Evolutionary conservation across 805 yeast genomes (phyloP).

Genomic region (Ogataea minuta): DNA sequence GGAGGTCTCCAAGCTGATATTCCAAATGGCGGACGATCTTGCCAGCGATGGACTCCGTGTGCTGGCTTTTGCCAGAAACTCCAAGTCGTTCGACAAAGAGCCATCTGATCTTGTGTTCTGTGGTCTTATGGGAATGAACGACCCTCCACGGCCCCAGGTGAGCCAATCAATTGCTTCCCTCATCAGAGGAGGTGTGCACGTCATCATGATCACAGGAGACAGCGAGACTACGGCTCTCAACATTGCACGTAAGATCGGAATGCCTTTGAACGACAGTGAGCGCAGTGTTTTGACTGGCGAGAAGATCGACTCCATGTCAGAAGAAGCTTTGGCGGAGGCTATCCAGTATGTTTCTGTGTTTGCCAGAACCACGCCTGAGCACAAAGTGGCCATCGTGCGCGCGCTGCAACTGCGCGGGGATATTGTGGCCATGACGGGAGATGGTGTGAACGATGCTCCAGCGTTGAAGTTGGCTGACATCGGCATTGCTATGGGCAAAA

Average conservation of each 20-base stretch:
- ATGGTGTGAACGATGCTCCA: slow-evolving; percentile 99
- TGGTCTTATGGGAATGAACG: slow-evolving; percentile 94
- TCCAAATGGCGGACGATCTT: slow-evolving; percentile 56
- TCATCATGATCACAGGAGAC: slow-evolving; percentile 98
- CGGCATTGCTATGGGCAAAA: slow-evolving; percentile 90
- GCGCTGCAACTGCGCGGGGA: slow-evolving; percentile 90
- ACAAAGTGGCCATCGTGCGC: slow-evolving; percentile 83
- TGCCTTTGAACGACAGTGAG: slow-evolving; percentile 64
- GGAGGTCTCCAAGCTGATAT: slow-evolving; percentile 45
- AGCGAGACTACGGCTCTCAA: slow-evolving; percentile 81
- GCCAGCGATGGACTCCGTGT: slow-evolving; percentile 87
- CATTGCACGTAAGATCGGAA: slow-evolving; percentile 87
- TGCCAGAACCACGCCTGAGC: slow-evolving; percentile 95
- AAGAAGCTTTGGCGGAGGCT: slow-evolving; percentile 68
- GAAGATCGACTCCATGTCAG: slow-evolving; percentile 69
- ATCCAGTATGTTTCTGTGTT: slow-evolving; percentile 83
- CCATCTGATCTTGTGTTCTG: slow-evolving; percentile 68
- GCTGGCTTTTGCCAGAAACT: slow-evolving; percentile 68
- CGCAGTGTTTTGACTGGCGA: slow-evolving; percentile 83
- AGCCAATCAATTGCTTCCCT: slow-evolving; percentile 68
- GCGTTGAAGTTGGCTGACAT: slow-evolving; percentile 94
- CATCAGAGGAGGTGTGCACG: slow-evolving; percentile 91
- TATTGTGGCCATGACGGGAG: slow-evolving; percentile 99
- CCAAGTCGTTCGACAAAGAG: slow-evolving; percentile 37
- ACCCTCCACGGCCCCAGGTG: slow-evolving; percentile 94